Evolutionary conservation across 2,329 filamentous ascomycete genomes (phyloP).

Genomic region (Claviceps spartinae): DNA sequence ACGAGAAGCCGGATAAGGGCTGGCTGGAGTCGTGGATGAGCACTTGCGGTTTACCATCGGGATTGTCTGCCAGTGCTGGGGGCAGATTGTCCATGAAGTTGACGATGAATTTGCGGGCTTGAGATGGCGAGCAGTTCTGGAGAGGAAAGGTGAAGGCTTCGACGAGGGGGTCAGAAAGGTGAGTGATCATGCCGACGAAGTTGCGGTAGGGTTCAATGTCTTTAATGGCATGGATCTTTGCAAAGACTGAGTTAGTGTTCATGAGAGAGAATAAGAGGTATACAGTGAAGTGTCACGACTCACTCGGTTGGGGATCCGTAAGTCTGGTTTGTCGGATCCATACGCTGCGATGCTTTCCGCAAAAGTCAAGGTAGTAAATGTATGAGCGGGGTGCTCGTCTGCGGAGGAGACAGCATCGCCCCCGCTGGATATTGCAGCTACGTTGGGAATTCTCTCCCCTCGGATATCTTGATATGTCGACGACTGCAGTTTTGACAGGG

Average conservation of each 20-base stretch:
- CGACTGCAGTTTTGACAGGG: slow-evolving; percentile 16
- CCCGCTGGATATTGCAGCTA: slow-evolving; percentile 13
- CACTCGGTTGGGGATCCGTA: slow-evolving; percentile 58
- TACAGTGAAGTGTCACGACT: slow-evolving; percentile 8
- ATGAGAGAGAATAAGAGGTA: slow-evolving; percentile 6
- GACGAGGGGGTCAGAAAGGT: slow-evolving; percentile 52
- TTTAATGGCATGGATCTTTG: slow-evolving; percentile 51
- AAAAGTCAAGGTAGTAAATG: slow-evolving; percentile 22
- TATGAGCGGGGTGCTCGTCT: slow-evolving; percentile 15
- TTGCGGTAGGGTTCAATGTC: slow-evolving; percentile 41
- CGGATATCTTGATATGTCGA: slow-evolving; percentile 51
- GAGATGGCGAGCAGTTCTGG: slow-evolving; percentile 32
- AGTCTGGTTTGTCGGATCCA: slow-evolving; percentile 86
- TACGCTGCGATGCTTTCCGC: slow-evolving; percentile 55
- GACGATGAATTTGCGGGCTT: slow-evolving; percentile 48
- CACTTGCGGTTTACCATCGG: slow-evolving; percentile 66
- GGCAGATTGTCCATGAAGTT: slow-evolving; percentile 55
- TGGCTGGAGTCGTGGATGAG: slow-evolving; percentile 61
- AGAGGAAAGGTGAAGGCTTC: slow-evolving; percentile 61
- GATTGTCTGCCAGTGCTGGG: slow-evolving; percentile 50
- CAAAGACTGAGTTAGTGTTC: neutral
- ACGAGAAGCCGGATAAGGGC: slow-evolving; percentile 63
- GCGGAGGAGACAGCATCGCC: neutral
- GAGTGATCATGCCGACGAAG: slow-evolving; percentile 63
- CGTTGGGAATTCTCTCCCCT: slow-evolving; percentile 20